A percentile compares a stretch with the other conserved stretches of the same genome.
Evolutionary conservation across 164 flowering plant genomes (phyloP).

Genomic region (Dillenia suffruticosa): DNA sequence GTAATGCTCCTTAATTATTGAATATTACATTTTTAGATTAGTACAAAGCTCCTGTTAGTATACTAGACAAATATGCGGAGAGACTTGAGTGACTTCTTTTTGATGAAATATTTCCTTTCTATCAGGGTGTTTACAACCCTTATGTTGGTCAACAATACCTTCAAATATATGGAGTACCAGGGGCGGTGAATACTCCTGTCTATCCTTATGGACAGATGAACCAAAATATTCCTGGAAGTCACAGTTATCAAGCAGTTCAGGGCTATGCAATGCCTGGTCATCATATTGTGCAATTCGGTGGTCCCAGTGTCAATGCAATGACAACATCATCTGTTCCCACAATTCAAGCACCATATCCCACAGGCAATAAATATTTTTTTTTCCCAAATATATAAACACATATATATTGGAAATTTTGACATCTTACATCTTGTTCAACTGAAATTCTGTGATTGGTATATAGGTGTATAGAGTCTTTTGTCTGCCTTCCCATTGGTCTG

Average conservation of each 20-base stretch:
- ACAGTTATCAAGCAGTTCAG: slow-evolving; percentile 61
- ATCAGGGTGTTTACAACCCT: slow-evolving; percentile 79
- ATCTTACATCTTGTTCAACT: too few relatives aligned
- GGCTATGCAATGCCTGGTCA: slow-evolving; percentile 85
- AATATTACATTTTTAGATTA: too few relatives aligned
- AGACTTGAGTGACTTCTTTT: too few relatives aligned
- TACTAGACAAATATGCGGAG: too few relatives aligned
- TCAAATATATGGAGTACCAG: slow-evolving; percentile 86
- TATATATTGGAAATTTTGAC: too few relatives aligned
- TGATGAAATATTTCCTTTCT: slow-evolving; percentile 10
- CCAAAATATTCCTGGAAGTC: slow-evolving; percentile 64
- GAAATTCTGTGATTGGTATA: too few relatives aligned
- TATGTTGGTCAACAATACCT: slow-evolving; percentile 82
- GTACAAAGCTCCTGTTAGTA: too few relatives aligned
- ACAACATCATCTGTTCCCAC: slow-evolving; percentile 67
- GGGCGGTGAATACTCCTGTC: slow-evolving; percentile 51
- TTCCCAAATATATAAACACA: neutral
- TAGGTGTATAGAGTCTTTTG: too few relatives aligned
- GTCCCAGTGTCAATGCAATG: slow-evolving; percentile 58
- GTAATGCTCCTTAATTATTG: slow-evolving; percentile 9
- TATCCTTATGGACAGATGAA: slow-evolving; percentile 76
- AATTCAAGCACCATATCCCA: slow-evolving; percentile 67
- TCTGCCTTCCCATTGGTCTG: neutral
- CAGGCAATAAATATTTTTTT: slow-evolving; percentile 37
- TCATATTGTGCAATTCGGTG: slow-evolving; percentile 72